phyloP scores from a whole-genome alignment of 345 rosid species.

The Syzygium oleosum region DNA sequence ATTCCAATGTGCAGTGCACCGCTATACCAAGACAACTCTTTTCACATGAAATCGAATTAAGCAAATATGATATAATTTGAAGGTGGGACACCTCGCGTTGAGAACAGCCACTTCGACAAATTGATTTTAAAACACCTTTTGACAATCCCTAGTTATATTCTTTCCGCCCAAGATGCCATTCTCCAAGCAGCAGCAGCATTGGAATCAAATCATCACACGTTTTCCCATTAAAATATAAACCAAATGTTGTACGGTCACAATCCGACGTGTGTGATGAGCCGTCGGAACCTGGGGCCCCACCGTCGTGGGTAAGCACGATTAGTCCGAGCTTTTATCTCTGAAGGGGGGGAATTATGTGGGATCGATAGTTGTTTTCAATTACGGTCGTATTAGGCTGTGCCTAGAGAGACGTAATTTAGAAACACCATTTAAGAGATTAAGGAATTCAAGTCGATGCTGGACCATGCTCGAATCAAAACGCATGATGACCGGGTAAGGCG shows the following conservation, averaged over 20 bases:
- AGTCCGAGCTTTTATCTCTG: not conserved
- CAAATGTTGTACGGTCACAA: not conserved
- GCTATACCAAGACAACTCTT: not conserved
- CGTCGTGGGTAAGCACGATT: not conserved
- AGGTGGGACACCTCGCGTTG: not conserved
- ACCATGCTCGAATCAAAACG: not conserved
- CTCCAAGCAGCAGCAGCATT: not conserved
- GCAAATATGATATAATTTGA: not conserved
- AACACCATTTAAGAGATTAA: not conserved
- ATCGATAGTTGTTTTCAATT: not conserved
- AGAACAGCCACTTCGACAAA: not conserved
- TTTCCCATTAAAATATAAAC: not conserved
- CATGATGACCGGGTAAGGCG: not conserved
- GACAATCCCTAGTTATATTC: not conserved
- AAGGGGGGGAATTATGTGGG: not conserved
- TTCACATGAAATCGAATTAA: not conserved
- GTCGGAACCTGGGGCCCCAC: not conserved
- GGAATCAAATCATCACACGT: not conserved
- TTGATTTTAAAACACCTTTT: not conserved
- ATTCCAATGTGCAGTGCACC: not conserved
- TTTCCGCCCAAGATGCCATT: not conserved
- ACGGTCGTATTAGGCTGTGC: not conserved
- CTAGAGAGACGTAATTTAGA: not conserved
- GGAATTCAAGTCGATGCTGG: not conserved
- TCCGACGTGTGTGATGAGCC: not conserved